These are phyloP conservation scores for Colletotrichum godetiae DNA, from an alignment of 2,329 filamentous ascomycete genomes.

Conservation along the genomic window DNA sequence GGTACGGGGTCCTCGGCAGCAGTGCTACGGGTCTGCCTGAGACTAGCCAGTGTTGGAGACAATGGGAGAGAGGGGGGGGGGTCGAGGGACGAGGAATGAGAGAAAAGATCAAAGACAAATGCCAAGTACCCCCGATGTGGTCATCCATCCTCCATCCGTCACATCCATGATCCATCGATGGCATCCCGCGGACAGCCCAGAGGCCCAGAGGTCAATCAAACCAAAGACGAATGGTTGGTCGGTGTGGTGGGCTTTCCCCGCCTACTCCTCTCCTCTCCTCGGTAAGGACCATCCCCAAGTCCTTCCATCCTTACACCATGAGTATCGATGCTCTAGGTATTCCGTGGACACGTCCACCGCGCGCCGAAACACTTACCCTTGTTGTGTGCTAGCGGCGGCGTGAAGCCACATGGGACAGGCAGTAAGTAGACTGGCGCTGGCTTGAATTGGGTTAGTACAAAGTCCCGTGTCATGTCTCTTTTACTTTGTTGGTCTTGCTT, in stretches of 20 bases:
- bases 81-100: background rate
- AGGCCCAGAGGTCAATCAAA: background rate
- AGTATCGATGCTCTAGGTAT: too few species aligned
- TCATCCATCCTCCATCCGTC: background rate
- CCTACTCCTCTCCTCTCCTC: too few species aligned
- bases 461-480: background rate
- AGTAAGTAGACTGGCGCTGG: background rate
- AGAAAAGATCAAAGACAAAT: background rate
- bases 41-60: background rate
- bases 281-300: too few species aligned
- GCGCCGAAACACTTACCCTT: slow-evolving; percentile 31
- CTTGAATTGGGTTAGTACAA: background rate
- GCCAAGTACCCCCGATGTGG: background rate
- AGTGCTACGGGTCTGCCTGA: background rate
- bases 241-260: background rate
- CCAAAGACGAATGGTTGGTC: background rate
- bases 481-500: background rate
- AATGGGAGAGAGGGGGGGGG: background rate
- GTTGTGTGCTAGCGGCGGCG: slow-evolving; percentile 29
- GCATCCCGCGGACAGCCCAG: background rate
- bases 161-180: background rate
- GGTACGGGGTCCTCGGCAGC: slow-evolving; percentile 1
- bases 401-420: slow-evolving; percentile 18
- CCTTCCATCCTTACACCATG: too few species aligned
- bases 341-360: too few species aligned